Conservation (phyloP, 805 yeast species). For the Monosporozyma servazzii region DNA sequence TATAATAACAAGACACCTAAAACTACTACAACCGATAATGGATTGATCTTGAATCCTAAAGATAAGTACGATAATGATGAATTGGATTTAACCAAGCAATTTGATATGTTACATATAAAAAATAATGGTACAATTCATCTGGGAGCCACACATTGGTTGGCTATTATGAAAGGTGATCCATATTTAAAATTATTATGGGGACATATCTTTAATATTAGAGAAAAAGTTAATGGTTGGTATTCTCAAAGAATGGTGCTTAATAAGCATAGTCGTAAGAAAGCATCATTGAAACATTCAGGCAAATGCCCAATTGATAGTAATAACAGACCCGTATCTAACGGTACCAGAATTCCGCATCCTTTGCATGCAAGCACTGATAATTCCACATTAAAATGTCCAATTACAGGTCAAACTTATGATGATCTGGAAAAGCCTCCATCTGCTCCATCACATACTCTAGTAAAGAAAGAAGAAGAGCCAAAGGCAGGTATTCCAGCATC, state of each 20-base stretch:
- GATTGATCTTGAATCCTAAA: not conserved
- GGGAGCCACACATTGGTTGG: conserved; percentile 52
- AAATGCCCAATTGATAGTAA: not conserved
- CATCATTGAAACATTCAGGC: conserved; percentile 3
- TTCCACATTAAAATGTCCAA: conserved; percentile 21
- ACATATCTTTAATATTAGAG: conserved; percentile 37
- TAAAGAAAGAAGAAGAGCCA: not conserved
- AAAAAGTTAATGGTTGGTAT: conserved; percentile 29
- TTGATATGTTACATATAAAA: conserved; percentile 37
- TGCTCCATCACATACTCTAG: not conserved
- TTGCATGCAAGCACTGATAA: conserved; percentile 4
- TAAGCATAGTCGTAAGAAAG: conserved; percentile 4
- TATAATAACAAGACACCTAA: not conserved
- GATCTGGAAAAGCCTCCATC: not conserved
- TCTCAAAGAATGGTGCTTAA: conserved; percentile 14
- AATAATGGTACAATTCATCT: conserved; percentile 36
- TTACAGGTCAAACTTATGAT: conserved; percentile 9
- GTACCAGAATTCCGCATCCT: conserved; percentile 4
- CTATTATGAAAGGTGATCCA: conserved; percentile 50
- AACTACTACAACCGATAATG: not conserved
- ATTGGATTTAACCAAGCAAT: conserved; percentile 34
- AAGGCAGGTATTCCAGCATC: not conserved
- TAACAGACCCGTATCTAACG: not conserved
- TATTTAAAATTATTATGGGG: conserved; percentile 47
- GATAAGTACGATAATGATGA: conserved; percentile 27